phyloP scores from a whole-genome alignment of 148 eudicot species.

The Arctostaphylos glauca region DNA sequence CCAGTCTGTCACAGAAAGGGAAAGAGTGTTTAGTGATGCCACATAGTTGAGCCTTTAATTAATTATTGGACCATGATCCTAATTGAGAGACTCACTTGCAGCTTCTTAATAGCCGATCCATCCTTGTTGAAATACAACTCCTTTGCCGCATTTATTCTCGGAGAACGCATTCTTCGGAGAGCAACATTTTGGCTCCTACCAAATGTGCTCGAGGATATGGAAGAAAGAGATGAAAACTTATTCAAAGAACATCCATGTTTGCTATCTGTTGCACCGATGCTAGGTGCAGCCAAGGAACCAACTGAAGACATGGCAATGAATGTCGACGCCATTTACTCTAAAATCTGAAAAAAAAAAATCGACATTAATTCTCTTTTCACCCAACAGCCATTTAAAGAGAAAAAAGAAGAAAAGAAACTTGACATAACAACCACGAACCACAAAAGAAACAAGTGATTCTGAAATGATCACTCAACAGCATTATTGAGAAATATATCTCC shows the following conservation, averaged over 20 bases:
- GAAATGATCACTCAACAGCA: background rate
- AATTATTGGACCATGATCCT: background rate
- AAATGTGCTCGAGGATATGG: slow-evolving; percentile 29
- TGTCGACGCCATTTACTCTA: slow-evolving; percentile 45
- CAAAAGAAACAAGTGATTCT: background rate
- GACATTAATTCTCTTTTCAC: background rate
- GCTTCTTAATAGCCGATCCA: slow-evolving; percentile 52
- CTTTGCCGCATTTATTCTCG: slow-evolving; percentile 39
- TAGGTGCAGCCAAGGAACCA: slow-evolving; percentile 36
- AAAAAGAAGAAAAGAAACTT: background rate
- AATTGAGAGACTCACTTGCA: slow-evolving; percentile 32
- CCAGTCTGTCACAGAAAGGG: slow-evolving; percentile 35
- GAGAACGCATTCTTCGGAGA: slow-evolving; percentile 25
- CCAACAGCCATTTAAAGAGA: background rate
- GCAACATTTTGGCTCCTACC: slow-evolving; percentile 23
- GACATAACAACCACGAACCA: background rate
- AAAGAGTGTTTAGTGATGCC: background rate
- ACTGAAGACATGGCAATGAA: slow-evolving; percentile 47
- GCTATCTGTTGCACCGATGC: slow-evolving; percentile 37
- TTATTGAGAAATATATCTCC: background rate
- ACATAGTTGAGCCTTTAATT: background rate
- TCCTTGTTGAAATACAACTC: slow-evolving; percentile 48
- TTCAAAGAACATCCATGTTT: slow-evolving; percentile 24
- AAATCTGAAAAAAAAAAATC: background rate
- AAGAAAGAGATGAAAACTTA: slow-evolving; percentile 35